Conservation (phyloP, 2,329 filamentous ascomycete species). For the Fusarium sp. region DNA sequence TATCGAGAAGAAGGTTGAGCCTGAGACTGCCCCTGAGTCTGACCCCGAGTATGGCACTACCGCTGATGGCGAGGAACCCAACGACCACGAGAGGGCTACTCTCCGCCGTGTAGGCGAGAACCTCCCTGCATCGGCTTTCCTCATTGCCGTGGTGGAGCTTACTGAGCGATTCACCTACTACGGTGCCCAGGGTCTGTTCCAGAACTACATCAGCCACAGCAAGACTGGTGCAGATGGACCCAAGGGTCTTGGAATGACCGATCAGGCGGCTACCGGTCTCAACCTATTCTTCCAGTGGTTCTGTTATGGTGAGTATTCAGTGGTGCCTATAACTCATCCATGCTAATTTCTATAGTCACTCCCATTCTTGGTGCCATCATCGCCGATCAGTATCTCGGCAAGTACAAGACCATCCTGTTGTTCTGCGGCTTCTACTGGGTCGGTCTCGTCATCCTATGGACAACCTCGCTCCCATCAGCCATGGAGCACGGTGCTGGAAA, state of each 20-base stretch:
- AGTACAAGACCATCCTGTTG: slow-evolving; percentile 71
- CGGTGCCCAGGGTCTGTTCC: slow-evolving; percentile 64
- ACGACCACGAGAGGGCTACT: slow-evolving; percentile 60
- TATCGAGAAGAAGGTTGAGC: slow-evolving; percentile 37
- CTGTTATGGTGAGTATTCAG: slow-evolving; percentile 50
- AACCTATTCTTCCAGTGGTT: slow-evolving; percentile 68
- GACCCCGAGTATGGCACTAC: slow-evolving; percentile 48
- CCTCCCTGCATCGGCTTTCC: slow-evolving; percentile 65
- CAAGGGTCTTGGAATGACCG: slow-evolving; percentile 66
- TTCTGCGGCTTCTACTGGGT: slow-evolving; percentile 70
- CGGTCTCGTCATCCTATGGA: slow-evolving; percentile 66
- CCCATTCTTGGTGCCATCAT: slow-evolving; percentile 65
- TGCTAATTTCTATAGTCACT: slow-evolving; percentile 44
- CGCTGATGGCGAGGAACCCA: slow-evolving; percentile 64
- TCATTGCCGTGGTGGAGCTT: slow-evolving; percentile 68
- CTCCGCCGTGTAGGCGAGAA: slow-evolving; percentile 67
- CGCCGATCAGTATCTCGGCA: slow-evolving; percentile 68
- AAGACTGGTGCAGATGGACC: slow-evolving; percentile 52
- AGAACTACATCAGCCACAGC: slow-evolving; percentile 63
- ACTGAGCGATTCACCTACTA: slow-evolving; percentile 71
- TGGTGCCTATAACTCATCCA: not conserved
- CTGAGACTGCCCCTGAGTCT: not conserved
- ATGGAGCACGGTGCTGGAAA: slow-evolving; percentile 56
- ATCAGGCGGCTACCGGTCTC: slow-evolving; percentile 66
- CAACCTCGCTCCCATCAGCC: slow-evolving; percentile 58